These are phyloP conservation scores for Friedmanniomyces simplex DNA, from an alignment of 495 filamentous ascomycete genomes.

Conservation along the genomic window DNA sequence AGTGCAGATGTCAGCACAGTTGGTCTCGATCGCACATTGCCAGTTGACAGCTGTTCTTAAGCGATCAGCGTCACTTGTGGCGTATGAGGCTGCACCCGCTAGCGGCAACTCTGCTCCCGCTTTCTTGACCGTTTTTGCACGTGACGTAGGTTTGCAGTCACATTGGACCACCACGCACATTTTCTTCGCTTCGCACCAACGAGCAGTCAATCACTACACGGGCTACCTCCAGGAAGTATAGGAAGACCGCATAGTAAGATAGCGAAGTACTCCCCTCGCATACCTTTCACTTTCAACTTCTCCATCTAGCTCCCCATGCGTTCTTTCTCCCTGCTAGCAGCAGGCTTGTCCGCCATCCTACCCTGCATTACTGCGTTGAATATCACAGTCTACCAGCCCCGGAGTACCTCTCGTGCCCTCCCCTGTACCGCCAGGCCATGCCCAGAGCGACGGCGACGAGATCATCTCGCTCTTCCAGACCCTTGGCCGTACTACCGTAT, in stretches of 20 bases:
- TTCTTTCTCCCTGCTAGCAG: background rate
- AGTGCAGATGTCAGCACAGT: background rate
- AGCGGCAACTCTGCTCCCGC: too few relatives aligned
- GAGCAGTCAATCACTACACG: too few relatives aligned
- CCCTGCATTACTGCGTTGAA: background rate
- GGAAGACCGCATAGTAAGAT: too few relatives aligned
- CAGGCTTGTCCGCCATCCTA: background rate
- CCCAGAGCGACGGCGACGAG: slow-evolving; percentile 4
- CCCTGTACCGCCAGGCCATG: slow-evolving; percentile 2
- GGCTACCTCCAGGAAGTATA: too few relatives aligned
- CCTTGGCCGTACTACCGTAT: slow-evolving; percentile 6
- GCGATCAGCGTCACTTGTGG: too few relatives aligned
- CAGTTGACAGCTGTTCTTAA: background rate
- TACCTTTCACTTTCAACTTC: too few relatives aligned
- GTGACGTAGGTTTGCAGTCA: too few relatives aligned
- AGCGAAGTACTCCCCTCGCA: background rate
- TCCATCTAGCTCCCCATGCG: background rate
- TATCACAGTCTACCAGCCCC: slow-evolving; percentile 5
- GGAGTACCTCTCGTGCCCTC: too few relatives aligned
- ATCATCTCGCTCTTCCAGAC: slow-evolving; percentile 8
- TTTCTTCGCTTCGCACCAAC: too few relatives aligned
- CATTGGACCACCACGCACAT: too few relatives aligned
- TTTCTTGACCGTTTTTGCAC: too few relatives aligned
- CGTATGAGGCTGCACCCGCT: too few relatives aligned
- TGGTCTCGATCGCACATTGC: background rate